Evolutionary conservation across 2,329 filamentous ascomycete species (phyloP).

Genomic region (Fusarium succisae): DNA sequence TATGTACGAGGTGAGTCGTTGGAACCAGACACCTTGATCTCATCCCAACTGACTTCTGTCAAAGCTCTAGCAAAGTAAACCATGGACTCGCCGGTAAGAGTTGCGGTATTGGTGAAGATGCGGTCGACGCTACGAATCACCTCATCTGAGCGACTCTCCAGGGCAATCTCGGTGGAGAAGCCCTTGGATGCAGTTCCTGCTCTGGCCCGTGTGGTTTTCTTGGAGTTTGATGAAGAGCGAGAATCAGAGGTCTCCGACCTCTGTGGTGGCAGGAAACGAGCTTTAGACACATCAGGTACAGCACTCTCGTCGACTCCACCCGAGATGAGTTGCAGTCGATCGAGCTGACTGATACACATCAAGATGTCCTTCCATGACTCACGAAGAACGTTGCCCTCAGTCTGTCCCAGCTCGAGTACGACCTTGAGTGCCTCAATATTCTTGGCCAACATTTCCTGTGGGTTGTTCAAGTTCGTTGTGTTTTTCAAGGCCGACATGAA

Average conservation of each 20-base stretch:
- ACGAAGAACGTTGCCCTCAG: constrained; percentile 88
- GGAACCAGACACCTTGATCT: constrained; percentile 96
- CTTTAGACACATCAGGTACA: constrained; percentile 90
- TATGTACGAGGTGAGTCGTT: constrained; percentile 97
- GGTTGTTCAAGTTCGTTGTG: constrained; percentile 94
- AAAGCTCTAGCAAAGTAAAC: constrained; percentile 93
- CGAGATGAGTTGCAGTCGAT: constrained; percentile 93
- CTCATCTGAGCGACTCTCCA: constrained; percentile 91
- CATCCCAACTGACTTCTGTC: constrained; percentile 97
- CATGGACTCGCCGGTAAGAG: constrained; percentile 92
- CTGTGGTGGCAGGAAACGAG: constrained; percentile 72
- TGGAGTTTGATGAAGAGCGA: constrained; percentile 73
- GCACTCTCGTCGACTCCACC: constrained; percentile 93
- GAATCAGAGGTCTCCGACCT: constrained; percentile 64
- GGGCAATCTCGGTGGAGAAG: constrained; percentile 81
- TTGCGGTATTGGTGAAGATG: constrained; percentile 96
- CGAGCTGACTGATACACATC: constrained; percentile 94
- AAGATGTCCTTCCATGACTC: constrained; percentile 96
- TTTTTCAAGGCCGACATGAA: constrained; percentile 94
- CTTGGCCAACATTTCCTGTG: constrained; percentile 94
- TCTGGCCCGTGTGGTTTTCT: constrained; percentile 57
- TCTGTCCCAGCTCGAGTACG: constrained; percentile 89
- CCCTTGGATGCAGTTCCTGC: constrained; percentile 69
- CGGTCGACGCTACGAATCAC: constrained; percentile 92
- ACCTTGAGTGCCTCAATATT: constrained; percentile 95